These are phyloP conservation scores for Phytomonas francai DNA, from an alignment of 208 protist genomes.

Conservation along the genomic window DNA sequence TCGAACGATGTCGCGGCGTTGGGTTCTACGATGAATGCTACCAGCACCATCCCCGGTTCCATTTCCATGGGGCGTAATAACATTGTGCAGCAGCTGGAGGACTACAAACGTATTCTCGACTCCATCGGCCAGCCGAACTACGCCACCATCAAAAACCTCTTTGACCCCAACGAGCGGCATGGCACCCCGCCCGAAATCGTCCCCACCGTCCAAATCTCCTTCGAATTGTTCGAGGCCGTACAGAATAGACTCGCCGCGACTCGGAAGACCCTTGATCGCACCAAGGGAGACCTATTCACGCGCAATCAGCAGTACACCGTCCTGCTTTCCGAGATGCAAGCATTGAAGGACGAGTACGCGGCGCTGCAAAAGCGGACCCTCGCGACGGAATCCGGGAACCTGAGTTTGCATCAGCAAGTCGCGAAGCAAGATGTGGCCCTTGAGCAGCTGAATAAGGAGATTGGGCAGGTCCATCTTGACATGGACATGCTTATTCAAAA, in stretches of 20 bases:
- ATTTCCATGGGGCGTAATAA: no score
- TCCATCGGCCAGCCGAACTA: constrained; percentile 61
- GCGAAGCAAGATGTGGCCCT: constrained; percentile 61
- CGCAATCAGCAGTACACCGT: constrained; percentile 62
- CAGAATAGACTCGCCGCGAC: constrained; percentile 72
- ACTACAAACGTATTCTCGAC: constrained; percentile 65
- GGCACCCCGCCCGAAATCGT: constrained; percentile 43
- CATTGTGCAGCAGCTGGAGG: constrained; percentile 17
- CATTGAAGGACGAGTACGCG: constrained; percentile 36
- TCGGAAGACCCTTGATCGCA: constrained; percentile 62
- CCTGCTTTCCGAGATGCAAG: constrained; percentile 38
- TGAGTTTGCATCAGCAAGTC: constrained; percentile 49
- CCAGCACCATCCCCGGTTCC: no score
- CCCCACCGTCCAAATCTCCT: constrained; percentile 65
- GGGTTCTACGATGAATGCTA: no score
- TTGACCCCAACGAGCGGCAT: constrained; percentile 30
- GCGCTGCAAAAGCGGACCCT: constrained; percentile 32
- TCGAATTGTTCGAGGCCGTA: constrained; percentile 83
- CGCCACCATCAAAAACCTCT: constrained; percentile 44
- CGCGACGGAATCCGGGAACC: constrained; percentile 65
- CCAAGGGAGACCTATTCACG: constrained; percentile 47
- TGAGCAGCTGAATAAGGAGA: constrained; percentile 64
- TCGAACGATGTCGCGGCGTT: no score
- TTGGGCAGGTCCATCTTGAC: constrained; percentile 35
- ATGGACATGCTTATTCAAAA: constrained; percentile 45